Base-by-base conservation (phyloP, 2,329 filamentous ascomycete species). In the Epichloe coenophiala region DNA sequence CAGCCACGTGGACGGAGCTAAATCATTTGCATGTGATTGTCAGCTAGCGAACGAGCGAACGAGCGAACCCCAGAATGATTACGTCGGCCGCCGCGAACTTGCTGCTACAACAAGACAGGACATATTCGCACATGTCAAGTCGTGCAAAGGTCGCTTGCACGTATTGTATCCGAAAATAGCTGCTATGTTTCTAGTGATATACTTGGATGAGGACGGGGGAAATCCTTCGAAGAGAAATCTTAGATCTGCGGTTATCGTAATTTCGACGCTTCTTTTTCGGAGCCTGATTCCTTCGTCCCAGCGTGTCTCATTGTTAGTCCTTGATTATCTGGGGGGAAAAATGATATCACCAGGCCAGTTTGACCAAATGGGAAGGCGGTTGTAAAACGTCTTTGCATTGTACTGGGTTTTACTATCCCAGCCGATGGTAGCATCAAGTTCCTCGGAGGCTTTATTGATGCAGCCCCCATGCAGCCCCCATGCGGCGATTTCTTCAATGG, bases 1-100 rank as follows among this genome's bases (percentile, higher is more conserved):
- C 35, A 15, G 50, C 50, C 50, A 51, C 50, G 41, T 51, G 50
- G 50, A 45, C 40, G 17, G n/a, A 21, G 40, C 50, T 36, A 45
- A 39, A 35, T 36, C 33, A 21, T 12, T 35, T 38, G 15, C 39
- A 48, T 43, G n/a, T 27, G 23, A 3, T 9, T 12, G 35, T 31
- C 40, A 27, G 4, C 31, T 37, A 17, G 17, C 17, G 17, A 17
- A 17, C 17, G n/a, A n/a, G n/a, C n/a, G n/a, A n/a, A n/a, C n/a
- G 6, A 11, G 17, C 17, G 8, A 40, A 19, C 31, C 6, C n/a
- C 8, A 12, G 9, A n/a, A 35, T 2, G 15, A 41, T 13, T n/a
- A 48, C n/a, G 38, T 35, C 21, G 7, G 39, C 46, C 23, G n/a
- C 31, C 47, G 39, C 40, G 21, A 31, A 36, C 8, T 36, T 36